Conservation (phyloP, 2,329 filamentous ascomycete genomes). For the Claviceps spartinae region DNA sequence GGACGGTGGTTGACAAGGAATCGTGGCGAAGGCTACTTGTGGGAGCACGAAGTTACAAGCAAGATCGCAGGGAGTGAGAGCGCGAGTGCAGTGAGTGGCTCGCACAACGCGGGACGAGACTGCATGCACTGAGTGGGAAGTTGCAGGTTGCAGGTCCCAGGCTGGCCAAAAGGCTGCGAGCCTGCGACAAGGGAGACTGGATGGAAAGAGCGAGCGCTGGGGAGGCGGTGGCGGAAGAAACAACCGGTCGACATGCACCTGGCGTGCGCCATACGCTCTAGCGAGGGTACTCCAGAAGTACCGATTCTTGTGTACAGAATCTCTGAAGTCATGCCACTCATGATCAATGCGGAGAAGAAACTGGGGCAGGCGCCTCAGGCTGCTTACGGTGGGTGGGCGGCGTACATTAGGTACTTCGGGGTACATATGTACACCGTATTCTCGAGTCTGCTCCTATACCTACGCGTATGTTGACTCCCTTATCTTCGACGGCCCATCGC, state of each 20-base stretch:
- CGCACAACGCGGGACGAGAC: conserved; percentile 5
- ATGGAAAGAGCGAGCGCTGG: background rate
- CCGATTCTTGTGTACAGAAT: background rate
- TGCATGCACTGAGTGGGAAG: background rate
- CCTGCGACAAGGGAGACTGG: background rate
- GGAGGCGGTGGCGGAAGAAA: background rate
- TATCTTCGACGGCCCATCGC: too few species aligned
- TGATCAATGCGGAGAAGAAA: background rate
- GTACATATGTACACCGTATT: too few species aligned
- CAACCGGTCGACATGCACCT: background rate
- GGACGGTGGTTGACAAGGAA: background rate
- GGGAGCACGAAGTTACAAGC: conserved; percentile 4
- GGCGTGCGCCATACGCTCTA: background rate
- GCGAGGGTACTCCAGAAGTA: background rate
- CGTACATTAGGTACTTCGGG: too few species aligned
- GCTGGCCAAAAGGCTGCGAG: background rate
- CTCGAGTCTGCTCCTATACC: too few species aligned
- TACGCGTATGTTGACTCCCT: too few species aligned
- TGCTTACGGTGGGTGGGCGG: too few species aligned
- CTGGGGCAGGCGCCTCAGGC: background rate
- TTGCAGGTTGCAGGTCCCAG: background rate
- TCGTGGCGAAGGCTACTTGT: background rate
- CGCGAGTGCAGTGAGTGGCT: conserved; percentile 1
- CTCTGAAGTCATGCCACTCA: background rate
- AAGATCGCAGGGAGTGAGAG: conserved; percentile 3